Evolutionary conservation across 2,329 filamentous ascomycete species (phyloP).

Genomic region (Penicillium decumbens): DNA sequence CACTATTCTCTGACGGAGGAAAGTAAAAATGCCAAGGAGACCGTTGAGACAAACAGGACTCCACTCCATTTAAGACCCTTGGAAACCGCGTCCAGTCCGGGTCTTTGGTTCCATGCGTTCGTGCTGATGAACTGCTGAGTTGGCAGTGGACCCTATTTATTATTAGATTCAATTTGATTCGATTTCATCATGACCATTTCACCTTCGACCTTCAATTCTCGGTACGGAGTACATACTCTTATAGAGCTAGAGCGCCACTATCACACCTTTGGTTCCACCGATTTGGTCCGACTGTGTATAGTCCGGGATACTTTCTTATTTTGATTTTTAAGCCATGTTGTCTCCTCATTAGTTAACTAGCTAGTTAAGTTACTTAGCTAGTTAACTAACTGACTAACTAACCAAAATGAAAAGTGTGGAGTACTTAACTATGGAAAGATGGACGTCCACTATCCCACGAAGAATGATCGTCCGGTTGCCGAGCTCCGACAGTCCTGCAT

Average conservation of each 20-base stretch:
- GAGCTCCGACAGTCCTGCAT: conserved; percentile 2
- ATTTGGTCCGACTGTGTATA: neutral
- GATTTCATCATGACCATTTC: neutral
- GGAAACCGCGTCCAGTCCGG: neutral
- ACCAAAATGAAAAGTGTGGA: too few species aligned
- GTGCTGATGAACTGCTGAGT: neutral
- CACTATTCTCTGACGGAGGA: neutral
- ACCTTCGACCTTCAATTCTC: neutral
- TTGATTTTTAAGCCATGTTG: neutral
- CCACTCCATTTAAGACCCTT: neutral
- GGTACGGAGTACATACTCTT: neutral
- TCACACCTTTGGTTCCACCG: neutral
- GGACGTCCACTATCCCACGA: neutral
- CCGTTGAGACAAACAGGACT: neutral
- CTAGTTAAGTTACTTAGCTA: too few species aligned
- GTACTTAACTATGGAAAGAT: neutral
- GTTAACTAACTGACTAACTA: neutral
- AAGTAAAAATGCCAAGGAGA: neutral
- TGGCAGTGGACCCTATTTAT: neutral
- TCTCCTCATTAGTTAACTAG: too few species aligned
- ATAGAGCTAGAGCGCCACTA: neutral
- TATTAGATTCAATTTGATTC: neutral
- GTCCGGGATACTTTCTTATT: neutral
- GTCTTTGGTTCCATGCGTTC: conserved; percentile 8
- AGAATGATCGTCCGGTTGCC: conserved; percentile 10